phyloP scores from a whole-genome alignment of 2,329 filamentous ascomycete genomes.

The Colletotrichum paranaense region DNA sequence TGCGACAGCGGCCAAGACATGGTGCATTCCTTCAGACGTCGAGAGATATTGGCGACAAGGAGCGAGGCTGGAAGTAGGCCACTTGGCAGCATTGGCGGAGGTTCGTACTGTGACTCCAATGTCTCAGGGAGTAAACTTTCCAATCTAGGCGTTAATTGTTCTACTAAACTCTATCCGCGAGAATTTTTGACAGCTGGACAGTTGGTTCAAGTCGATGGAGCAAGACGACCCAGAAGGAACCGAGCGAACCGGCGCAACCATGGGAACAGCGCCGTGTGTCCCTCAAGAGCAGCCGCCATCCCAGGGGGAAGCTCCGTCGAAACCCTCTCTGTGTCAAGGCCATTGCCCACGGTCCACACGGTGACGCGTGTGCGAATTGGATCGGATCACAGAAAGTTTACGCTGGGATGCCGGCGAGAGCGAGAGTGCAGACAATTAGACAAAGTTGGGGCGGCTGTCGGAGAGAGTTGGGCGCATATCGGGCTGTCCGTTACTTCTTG shows the following conservation, averaged over 20 bases:
- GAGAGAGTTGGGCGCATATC: not conserved
- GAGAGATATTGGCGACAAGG: constrained; percentile 18
- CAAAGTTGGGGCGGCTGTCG: constrained; percentile 6
- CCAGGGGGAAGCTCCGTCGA: constrained; percentile 21
- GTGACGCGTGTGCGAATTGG: constrained; percentile 15
- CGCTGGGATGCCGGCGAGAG: constrained; percentile 18
- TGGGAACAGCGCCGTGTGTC: not conserved
- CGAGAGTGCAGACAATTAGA: constrained; percentile 10
- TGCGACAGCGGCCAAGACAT: constrained; percentile 22
- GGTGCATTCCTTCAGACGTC: not conserved
- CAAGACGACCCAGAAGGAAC: not conserved
- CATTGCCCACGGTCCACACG: constrained; percentile 16
- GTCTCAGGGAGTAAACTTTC: constrained; percentile 29
- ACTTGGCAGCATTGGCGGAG: constrained; percentile 15
- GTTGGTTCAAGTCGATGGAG: not conserved
- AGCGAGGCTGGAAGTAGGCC: not conserved
- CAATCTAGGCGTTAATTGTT: not conserved
- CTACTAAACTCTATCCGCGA: constrained; percentile 18
- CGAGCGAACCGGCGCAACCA: not conserved
- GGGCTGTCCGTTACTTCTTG: constrained; percentile 5
- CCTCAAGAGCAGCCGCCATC: constrained; percentile 10
- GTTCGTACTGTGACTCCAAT: constrained; percentile 7
- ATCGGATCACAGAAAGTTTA: constrained; percentile 24
- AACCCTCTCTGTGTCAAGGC: constrained; percentile 32
- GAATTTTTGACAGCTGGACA: not conserved